Base-by-base conservation (phyloP, 768 basidiomycete genomes). In the Crassisporium funariophilum region DNA sequence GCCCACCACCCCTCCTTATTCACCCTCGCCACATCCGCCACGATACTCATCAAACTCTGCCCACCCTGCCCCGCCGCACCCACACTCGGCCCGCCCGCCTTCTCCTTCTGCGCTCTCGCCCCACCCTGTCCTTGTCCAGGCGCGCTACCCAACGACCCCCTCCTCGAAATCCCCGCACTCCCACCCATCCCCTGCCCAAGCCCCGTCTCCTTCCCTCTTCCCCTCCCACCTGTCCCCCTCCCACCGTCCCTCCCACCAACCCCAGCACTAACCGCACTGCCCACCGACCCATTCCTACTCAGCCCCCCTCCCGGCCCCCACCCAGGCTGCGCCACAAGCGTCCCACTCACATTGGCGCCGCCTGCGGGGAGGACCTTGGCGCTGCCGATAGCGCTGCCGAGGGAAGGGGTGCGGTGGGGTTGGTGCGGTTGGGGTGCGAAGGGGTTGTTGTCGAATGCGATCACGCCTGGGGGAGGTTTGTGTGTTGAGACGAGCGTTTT, bases 31-130 rank as follows among this genome's bases (percentile, higher is more conserved):
- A 86, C 79, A 46, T 72, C 77, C 56, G 86, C 84, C 7, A 88
- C 81, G 52, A 88, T 81, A 55, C 78, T 81, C 83, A 88, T 82
- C 59, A 87, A 63, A 34, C 77, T 84, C 31, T 36, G 24, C 5
- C 41, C 29, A 41, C 47, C 41, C 19, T 38, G 20, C 10, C 35
- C n/a, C 35, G 42, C 11, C 33, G 19, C 33, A 15, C 29, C 40
- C n/a, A 4, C 19, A n/a, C 35, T 24, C 22, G 12, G 19, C n/a
- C 23, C 20, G 25, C 11, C 22, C 36, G 36, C 34, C 2, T 24
- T 42, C 37, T 35, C 36, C 16, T 50, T 35, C 13, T 39, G 42
- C 5, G 41, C 37, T 4, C 41, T 41, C 7, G 35, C 48, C 12
- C 34, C 35, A 23, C 13, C n/a, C 5, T n/a, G 11, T 11, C 11